Evolutionary conservation across 2,329 filamentous ascomycete genomes (phyloP).

Genomic region (Fusarium sp.): DNA sequence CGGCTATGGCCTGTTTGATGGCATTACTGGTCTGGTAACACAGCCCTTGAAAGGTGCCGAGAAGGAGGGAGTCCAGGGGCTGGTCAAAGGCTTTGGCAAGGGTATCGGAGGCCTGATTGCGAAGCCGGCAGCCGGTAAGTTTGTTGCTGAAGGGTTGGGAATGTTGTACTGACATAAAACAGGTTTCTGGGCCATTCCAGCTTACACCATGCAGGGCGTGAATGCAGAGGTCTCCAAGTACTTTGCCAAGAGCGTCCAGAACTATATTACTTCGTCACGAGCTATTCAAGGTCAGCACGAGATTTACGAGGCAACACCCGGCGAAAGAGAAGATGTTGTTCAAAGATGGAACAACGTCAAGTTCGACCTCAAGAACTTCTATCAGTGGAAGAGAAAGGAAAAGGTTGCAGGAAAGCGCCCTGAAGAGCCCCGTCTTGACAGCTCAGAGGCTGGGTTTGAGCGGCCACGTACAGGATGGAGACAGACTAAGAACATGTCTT

Average conservation of each 20-base stretch:
- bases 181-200: constrained; percentile 75
- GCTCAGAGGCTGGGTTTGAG: constrained; percentile 32
- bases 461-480: constrained; percentile 57
- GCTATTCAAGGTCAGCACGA: constrained; percentile 80
- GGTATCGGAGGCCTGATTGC: constrained; percentile 83
- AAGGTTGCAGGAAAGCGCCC: constrained; percentile 49
- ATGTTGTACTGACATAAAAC: neutral
- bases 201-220: constrained; percentile 84
- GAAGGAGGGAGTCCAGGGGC: constrained; percentile 62
- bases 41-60: constrained; percentile 73
- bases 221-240: constrained; percentile 79
- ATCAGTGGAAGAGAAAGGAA: constrained; percentile 61
- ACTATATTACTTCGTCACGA: constrained; percentile 81
- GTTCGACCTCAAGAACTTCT: constrained; percentile 68
- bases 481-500: constrained; percentile 57
- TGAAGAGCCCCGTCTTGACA: constrained; percentile 26
- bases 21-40: constrained; percentile 80
- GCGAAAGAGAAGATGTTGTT: constrained; percentile 72
- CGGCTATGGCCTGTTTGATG: constrained; percentile 80
- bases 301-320: constrained; percentile 59
- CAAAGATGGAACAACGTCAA: constrained; percentile 70
- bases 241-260: constrained; percentile 76
- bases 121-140: constrained; percentile 80
- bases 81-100: constrained; percentile 82
- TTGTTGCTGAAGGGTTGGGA: neutral